Percentiles rank a stretch among this genome's conserved stretches.
Evolutionary conservation across 345 rosid genomes (phyloP).

Genomic region (Leavenworthia alabamica): DNA sequence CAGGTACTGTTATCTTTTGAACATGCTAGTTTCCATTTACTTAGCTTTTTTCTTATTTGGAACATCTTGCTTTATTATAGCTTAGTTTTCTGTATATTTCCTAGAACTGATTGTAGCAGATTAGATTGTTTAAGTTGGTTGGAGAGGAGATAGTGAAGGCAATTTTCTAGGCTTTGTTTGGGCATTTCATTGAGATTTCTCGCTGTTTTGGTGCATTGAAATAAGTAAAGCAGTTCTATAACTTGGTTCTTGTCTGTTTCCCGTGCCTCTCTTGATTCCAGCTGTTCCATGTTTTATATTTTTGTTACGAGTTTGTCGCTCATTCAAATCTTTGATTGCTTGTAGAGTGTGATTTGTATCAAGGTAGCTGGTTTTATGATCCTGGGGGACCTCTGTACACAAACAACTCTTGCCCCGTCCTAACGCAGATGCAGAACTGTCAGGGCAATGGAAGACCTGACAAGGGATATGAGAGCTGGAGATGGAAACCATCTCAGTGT

Average conservation of each 20-base stretch:
- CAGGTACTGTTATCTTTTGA: conserved; percentile 39
- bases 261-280: conserved; percentile 1
- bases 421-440: conserved; percentile 98
- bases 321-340: conserved; percentile 7
- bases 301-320: background rate
- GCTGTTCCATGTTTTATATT: background rate
- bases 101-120: background rate
- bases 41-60: background rate
- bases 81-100: background rate
- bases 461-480: conserved; percentile 85
- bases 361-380: conserved; percentile 89
- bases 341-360: conserved; percentile 75
- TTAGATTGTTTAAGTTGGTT: background rate
- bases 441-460: conserved; percentile 98
- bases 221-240: background rate
- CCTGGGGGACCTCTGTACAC: conserved; percentile 67
- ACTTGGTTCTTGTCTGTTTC: background rate
- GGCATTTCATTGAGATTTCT: background rate
- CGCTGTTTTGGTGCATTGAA: background rate
- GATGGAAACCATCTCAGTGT: conserved; percentile 87
- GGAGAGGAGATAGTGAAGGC: background rate
- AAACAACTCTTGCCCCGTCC: conserved; percentile 83
- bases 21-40: background rate
- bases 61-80: conserved; percentile 7
- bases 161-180: background rate